Conservation (phyloP, 768 basidiomycete species). For the Tricholoma sp. region DNA sequence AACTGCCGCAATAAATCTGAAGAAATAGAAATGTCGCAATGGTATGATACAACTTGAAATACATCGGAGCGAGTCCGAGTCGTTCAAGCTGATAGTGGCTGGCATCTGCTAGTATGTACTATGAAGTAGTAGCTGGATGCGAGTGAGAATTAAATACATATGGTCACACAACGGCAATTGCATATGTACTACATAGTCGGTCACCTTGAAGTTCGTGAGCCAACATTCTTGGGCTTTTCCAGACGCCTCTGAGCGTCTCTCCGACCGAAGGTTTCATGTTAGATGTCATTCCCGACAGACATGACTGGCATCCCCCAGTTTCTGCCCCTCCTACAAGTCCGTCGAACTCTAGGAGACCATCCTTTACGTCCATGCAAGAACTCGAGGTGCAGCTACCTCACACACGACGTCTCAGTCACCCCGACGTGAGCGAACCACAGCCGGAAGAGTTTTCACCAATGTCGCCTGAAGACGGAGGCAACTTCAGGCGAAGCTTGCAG, state of each 20-base stretch:
- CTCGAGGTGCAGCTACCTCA: neutral
- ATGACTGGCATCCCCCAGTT: conserved; percentile 14
- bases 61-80: no score
- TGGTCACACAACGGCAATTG: no score
- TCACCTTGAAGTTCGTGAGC: no score
- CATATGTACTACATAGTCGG: no score
- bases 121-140: no score
- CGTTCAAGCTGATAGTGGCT: no score
- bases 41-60: no score
- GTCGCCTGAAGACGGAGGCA: conserved; percentile 49
- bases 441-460: conserved; percentile 3
- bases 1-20: no score
- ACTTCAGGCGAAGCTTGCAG: conserved; percentile 54
- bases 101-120: no score
- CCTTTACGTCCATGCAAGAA: conserved; percentile 5
- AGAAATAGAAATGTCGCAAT: no score
- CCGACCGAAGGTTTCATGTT: neutral
- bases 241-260: neutral
- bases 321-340: conserved; percentile 16
- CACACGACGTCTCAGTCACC: conserved; percentile 6
- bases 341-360: conserved; percentile 10
- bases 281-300: neutral
- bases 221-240: neutral
- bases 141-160: no score
- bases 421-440: conserved; percentile 3